A percentile compares a stretch with the other conserved stretches of the same genome.
These are phyloP conservation scores for Colletotrichum sp. DNA, from an alignment of 2,329 filamentous ascomycete species.

Conservation along the genomic window DNA sequence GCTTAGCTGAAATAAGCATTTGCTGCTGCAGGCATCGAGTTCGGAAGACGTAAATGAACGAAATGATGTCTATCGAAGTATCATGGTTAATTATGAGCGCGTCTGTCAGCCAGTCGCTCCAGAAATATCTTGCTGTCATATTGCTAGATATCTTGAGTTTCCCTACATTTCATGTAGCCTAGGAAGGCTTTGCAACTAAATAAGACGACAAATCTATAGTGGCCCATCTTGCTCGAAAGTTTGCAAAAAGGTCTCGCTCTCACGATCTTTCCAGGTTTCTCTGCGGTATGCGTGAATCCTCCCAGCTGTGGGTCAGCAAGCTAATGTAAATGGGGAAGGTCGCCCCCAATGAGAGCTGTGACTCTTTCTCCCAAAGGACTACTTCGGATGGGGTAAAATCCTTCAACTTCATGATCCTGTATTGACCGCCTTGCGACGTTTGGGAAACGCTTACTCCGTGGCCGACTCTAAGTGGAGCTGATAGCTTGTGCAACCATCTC, in stretches of 20 bases:
- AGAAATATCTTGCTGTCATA: background rate
- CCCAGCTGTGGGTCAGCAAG: background rate
- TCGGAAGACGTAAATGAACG: background rate
- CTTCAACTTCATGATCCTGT: background rate
- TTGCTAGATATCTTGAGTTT: background rate
- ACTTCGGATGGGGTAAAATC: background rate
- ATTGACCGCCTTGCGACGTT: background rate
- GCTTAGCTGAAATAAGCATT: background rate
- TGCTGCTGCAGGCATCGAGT: background rate
- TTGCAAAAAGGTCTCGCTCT: background rate
- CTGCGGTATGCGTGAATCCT: background rate
- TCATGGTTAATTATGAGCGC: background rate
- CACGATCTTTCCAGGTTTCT: background rate
- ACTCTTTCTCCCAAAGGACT: background rate
- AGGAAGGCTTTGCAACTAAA: background rate
- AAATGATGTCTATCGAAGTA: background rate
- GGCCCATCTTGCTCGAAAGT: too few species aligned
- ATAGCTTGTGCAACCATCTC: background rate
- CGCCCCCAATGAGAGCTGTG: background rate
- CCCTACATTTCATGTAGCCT: background rate
- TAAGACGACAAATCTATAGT: background rate
- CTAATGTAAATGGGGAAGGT: conserved; percentile 18
- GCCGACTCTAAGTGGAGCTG: background rate
- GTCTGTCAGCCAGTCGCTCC: background rate
- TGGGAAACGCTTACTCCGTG: background rate